phyloP scores from a whole-genome alignment of 768 basidiomycete species.

The Rhizopogon sp. region DNA sequence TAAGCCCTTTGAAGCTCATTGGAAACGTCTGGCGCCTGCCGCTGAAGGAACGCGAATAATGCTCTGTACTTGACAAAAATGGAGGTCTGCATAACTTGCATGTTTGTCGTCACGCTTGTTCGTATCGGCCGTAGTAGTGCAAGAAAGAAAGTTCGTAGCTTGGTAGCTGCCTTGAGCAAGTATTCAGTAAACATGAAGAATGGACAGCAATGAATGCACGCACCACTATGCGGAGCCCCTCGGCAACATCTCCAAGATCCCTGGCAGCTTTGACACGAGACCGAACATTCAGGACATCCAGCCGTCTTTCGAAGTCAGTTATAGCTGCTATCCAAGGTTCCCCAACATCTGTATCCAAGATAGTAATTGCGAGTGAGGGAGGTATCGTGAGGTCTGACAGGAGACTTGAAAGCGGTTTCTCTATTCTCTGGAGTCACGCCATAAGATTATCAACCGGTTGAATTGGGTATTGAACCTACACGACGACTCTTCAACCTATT shows the following conservation, averaged over 20 bases:
- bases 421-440: constrained; percentile 63
- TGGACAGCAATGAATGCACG: constrained; percentile 19
- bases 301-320: constrained; percentile 70
- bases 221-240: constrained; percentile 87
- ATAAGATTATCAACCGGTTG: background rate
- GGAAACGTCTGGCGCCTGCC: constrained; percentile 78
- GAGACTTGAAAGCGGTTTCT: constrained; percentile 79
- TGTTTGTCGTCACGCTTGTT: constrained; percentile 80
- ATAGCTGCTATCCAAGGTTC: constrained; percentile 88
- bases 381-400: constrained; percentile 79
- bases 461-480: constrained; percentile 39
- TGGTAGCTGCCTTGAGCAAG: constrained; percentile 70
- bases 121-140: constrained; percentile 80
- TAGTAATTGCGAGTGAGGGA: constrained; percentile 66
- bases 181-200: background rate
- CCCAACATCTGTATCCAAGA: constrained; percentile 81
- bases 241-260: constrained; percentile 77
- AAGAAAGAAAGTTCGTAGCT: constrained; percentile 83
- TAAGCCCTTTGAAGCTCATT: constrained; percentile 88
- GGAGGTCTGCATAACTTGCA: constrained; percentile 88
- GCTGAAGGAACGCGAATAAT: constrained; percentile 80
- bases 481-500: constrained; percentile 76
- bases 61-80: constrained; percentile 78
- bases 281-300: constrained; percentile 65
- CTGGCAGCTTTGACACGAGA: constrained; percentile 83